Evolutionary conservation across 1,284 basidiomycete species (phyloP).

Genomic region (Cystobasidiaceae sp.): DNA sequence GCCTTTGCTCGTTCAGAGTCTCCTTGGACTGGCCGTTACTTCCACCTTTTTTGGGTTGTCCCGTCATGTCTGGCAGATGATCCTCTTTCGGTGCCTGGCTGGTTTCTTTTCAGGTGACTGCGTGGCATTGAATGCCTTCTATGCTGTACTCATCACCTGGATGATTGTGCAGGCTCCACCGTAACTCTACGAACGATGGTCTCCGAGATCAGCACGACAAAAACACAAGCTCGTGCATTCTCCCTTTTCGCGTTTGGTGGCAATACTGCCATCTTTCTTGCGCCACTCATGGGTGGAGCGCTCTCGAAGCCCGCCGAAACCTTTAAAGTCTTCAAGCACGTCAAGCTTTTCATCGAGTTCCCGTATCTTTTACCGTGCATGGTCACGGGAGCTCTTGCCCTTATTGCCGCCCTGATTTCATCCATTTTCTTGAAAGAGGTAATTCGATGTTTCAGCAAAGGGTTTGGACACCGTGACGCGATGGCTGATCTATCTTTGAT

Average conservation of each 20-base stretch:
- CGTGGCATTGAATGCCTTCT: no score
- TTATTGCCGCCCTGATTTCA: slow-evolving; percentile 42
- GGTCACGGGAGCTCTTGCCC: slow-evolving; percentile 43
- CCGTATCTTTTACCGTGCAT: slow-evolving; percentile 49
- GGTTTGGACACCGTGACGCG: background rate
- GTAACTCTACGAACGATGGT: slow-evolving; percentile 41
- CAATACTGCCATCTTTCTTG: slow-evolving; percentile 39
- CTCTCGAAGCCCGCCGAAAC: slow-evolving; percentile 42
- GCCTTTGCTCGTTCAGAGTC: slow-evolving; percentile 47
- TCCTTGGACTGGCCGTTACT: slow-evolving; percentile 45
- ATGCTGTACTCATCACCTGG: no score
- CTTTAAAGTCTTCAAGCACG: slow-evolving; percentile 38
- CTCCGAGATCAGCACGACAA: slow-evolving; percentile 38
- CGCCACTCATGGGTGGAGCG: slow-evolving; percentile 43
- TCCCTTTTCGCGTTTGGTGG: slow-evolving; percentile 41
- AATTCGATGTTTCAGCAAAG: background rate
- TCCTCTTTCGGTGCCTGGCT: slow-evolving; percentile 38
- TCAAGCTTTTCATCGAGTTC: slow-evolving; percentile 37
- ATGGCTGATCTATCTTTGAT: background rate
- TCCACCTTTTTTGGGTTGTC: slow-evolving; percentile 47
- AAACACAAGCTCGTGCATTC: slow-evolving; percentile 41
- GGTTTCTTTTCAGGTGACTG: slow-evolving; percentile 41
- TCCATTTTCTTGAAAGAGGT: slow-evolving; percentile 46
- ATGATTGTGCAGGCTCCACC: no score
- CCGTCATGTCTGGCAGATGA: slow-evolving; percentile 42